phyloP scores from a whole-genome alignment of 192 early-diverging fungal species.

The Gonapodya prolifera region DNA sequence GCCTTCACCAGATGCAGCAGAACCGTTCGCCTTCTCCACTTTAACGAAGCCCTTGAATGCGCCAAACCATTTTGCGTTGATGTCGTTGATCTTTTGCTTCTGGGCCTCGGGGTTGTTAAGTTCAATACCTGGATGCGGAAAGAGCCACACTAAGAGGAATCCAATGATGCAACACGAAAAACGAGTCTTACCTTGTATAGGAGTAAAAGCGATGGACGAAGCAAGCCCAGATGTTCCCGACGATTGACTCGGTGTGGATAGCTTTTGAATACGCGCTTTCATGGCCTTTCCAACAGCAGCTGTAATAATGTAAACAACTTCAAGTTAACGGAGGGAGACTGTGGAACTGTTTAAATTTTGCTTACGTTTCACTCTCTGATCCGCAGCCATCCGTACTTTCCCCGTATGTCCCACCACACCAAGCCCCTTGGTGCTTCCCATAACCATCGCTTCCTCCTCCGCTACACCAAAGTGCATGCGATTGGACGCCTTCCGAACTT shows the following conservation, averaged over 20 bases:
- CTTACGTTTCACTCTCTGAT: slow-evolving; percentile 56
- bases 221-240: slow-evolving; percentile 62
- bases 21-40: slow-evolving; percentile 20
- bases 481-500: slow-evolving; percentile 81
- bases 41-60: slow-evolving; percentile 39
- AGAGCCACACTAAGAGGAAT: no score
- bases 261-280: slow-evolving; percentile 1
- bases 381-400: slow-evolving; percentile 57
- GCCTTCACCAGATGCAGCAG: background rate
- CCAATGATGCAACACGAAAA: no score
- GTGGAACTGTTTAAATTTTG: no score
- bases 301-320: background rate
- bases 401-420: slow-evolving; percentile 78
- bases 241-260: background rate
- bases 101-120: slow-evolving; percentile 67
- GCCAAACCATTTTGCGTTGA: slow-evolving; percentile 67
- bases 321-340: background rate
- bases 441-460: slow-evolving; percentile 76
- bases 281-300: background rate
- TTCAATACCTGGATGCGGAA: slow-evolving; percentile 49
- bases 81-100: slow-evolving; percentile 43
- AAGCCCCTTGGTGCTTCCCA: slow-evolving; percentile 74
- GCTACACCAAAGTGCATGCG: slow-evolving; percentile 82
- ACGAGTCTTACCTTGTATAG: slow-evolving; percentile 49
- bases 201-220: slow-evolving; percentile 84